A percentile compares a stretch with the other conserved stretches of the same genome.
Evolutionary conservation across 331 rosid species (phyloP).

Genomic region (Arachis monticola): DNA sequence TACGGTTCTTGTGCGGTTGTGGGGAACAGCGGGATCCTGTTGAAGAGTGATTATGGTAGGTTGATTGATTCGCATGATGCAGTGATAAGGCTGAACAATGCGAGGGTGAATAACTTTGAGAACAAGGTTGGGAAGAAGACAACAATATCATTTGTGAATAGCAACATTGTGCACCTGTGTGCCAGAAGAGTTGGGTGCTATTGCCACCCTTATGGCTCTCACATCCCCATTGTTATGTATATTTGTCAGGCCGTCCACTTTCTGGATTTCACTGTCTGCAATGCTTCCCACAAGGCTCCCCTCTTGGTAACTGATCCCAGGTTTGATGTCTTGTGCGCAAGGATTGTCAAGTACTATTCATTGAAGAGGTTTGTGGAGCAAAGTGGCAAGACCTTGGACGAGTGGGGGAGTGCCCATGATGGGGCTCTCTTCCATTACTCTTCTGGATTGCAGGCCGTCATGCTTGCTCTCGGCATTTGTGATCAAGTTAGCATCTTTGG

Average conservation of each 20-base stretch:
- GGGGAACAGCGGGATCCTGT: constrained; percentile 93
- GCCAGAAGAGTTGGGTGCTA: constrained; percentile 84
- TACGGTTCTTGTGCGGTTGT: constrained; percentile 87
- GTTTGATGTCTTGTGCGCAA: constrained; percentile 73
- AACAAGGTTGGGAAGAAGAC: constrained; percentile 84
- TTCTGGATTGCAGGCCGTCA: constrained; percentile 96
- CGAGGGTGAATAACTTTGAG: constrained; percentile 57
- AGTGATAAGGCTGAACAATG: constrained; percentile 90
- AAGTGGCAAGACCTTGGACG: constrained; percentile 68
- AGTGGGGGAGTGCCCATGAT: constrained; percentile 83
- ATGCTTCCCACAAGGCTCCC: constrained; percentile 72
- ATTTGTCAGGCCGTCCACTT: constrained; percentile 91
- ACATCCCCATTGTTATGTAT: constrained; percentile 84
- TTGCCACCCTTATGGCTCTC: constrained; percentile 87
- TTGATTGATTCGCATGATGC: constrained; percentile 73
- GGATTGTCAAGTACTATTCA: constrained; percentile 93
- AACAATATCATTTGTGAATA: constrained; percentile 80
- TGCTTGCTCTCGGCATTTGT: constrained; percentile 91
- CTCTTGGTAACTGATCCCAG: constrained; percentile 82
- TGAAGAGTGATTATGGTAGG: constrained; percentile 64
- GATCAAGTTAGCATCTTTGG: constrained; percentile 86
- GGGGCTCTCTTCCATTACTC: constrained; percentile 90
- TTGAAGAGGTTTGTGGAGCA: constrained; percentile 73
- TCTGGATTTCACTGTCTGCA: constrained; percentile 83
- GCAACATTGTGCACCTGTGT: constrained; percentile 88